A percentile compares a stretch with the other conserved stretches of the same genome.
Evolutionary conservation across 139 green algal genomes (phyloP).

Genomic region (Chlamydomonas schloesseri): DNA sequence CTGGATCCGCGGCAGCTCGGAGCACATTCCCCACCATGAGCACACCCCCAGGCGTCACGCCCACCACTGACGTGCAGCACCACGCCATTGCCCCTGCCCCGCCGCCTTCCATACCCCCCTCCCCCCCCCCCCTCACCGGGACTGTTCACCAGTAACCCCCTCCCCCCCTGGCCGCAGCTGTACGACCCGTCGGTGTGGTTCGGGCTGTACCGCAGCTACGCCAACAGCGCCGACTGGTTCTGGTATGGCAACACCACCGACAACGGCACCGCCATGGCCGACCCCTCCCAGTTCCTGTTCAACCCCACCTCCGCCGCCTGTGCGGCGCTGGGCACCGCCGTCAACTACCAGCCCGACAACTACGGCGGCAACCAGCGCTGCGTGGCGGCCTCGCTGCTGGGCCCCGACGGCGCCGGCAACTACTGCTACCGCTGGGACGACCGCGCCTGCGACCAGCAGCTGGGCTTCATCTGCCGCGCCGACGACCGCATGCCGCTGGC

Average conservation of each 20-base stretch:
- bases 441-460: neutral
- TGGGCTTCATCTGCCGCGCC: constrained; percentile 29
- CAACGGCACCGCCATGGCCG: too few species aligned
- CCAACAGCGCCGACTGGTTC: neutral
- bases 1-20: too few species aligned
- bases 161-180: neutral
- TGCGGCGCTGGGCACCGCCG: neutral
- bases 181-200: constrained; percentile 42
- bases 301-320: constrained; percentile 6
- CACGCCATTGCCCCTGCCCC: too few species aligned
- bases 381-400: constrained; percentile 2
- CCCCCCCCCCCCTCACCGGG: too few species aligned
- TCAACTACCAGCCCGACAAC: constrained; percentile 40
- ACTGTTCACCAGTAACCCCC: too few species aligned
- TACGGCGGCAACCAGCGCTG: constrained; percentile 18
- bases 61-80: too few species aligned
- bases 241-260: neutral
- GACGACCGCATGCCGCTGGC: neutral
- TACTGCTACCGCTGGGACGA: constrained; percentile 36
- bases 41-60: too few species aligned
- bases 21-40: too few species aligned
- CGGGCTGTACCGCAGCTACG: constrained; percentile 6
- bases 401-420: neutral
- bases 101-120: too few species aligned
- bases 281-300: neutral